Evolutionary conservation across 495 filamentous ascomycete species (phyloP).

Genomic region (Neurospora tetraspora): DNA sequence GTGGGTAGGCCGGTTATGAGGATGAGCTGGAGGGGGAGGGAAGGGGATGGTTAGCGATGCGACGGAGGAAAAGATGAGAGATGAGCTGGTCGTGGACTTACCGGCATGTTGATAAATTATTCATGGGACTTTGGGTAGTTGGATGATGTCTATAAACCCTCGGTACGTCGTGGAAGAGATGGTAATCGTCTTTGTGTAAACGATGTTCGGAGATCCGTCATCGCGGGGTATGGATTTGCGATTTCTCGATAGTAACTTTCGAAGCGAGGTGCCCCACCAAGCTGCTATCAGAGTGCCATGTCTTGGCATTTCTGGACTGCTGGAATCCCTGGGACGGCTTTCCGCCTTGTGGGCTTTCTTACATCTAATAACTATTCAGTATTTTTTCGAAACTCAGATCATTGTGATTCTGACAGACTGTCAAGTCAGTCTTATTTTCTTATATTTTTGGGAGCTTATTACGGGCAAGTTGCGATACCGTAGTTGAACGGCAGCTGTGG

Average conservation of each 20-base stretch:
- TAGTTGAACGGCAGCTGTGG: neutral
- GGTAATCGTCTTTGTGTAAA: neutral
- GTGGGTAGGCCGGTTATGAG: slow-evolving; percentile 86
- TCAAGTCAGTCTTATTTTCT: neutral
- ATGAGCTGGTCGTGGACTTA: neutral
- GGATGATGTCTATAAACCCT: neutral
- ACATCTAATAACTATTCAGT: neutral
- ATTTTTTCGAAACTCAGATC: too few species aligned
- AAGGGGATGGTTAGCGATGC: neutral
- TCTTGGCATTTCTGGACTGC: neutral
- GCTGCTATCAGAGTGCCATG: neutral
- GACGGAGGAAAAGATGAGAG: neutral
- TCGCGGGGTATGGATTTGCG: neutral
- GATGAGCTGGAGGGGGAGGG: slow-evolving; percentile 54
- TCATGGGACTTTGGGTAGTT: neutral
- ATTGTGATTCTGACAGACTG: too few species aligned
- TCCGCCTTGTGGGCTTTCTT: neutral
- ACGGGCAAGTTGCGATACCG: neutral
- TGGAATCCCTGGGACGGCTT: neutral
- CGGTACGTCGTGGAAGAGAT: neutral
- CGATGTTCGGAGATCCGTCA: neutral
- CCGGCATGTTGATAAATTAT: neutral
- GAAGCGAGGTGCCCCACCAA: neutral
- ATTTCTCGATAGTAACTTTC: neutral
- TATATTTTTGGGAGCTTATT: too few species aligned